Evolutionary conservation across 257 asterid genomes (phyloP).

Genomic region (Scutellaria barbata): DNA sequence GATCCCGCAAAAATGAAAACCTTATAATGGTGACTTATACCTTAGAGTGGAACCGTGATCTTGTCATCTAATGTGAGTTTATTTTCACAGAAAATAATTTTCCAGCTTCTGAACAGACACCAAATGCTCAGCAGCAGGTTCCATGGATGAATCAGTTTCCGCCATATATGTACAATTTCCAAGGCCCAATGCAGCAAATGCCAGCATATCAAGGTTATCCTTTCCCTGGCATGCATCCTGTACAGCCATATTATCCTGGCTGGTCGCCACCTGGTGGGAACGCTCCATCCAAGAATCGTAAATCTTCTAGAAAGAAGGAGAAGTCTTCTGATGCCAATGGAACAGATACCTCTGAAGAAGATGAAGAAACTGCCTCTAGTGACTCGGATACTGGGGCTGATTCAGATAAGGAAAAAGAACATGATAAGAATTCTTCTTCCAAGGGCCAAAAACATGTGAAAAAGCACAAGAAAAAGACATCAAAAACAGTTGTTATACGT

Average conservation of each 20-base stretch:
- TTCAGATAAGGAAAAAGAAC: constrained; percentile 48
- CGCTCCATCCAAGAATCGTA: constrained; percentile 42
- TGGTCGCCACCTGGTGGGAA: constrained; percentile 57
- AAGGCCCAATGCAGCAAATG: constrained; percentile 55
- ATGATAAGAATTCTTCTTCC: constrained; percentile 48
- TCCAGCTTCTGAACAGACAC: constrained; percentile 46
- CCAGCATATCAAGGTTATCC: constrained; percentile 59
- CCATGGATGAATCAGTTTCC: constrained; percentile 89
- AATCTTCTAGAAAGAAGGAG: constrained; percentile 55
- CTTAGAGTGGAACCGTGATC: neutral
- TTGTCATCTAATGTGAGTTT: constrained; percentile 15
- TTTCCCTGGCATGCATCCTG: constrained; percentile 59
- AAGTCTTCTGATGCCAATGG: constrained; percentile 45
- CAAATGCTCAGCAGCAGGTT: constrained; percentile 59
- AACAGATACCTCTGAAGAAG: constrained; percentile 58
- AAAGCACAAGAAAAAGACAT: constrained; percentile 66
- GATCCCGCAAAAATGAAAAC: neutral
- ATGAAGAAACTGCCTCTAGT: constrained; percentile 56
- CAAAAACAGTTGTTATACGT: constrained; percentile 82
- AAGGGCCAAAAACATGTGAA: constrained; percentile 47
- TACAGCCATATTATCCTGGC: constrained; percentile 63
- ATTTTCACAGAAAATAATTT: constrained; percentile 48
- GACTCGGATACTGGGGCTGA: constrained; percentile 52
- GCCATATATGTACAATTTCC: constrained; percentile 68
- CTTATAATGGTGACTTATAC: constrained; percentile 3